Conservation (phyloP, 345 rosid species). For the Camelina neglecta region DNA sequence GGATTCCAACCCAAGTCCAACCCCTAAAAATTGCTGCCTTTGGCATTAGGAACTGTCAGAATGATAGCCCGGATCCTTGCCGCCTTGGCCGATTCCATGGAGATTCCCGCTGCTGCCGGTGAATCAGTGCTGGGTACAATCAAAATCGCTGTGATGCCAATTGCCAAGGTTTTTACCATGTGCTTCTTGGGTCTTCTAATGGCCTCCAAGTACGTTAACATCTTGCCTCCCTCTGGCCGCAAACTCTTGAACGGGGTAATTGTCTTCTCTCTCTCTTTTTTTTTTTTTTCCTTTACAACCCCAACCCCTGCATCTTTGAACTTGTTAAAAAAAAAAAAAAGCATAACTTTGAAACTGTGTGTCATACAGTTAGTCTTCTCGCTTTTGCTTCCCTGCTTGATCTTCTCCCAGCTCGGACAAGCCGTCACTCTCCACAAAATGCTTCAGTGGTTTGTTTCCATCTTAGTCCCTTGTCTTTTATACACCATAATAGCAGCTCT, state of each 20-base stretch:
- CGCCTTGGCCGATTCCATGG: conserved; percentile 48
- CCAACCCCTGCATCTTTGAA: too few relatives aligned
- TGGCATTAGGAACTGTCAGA: not conserved
- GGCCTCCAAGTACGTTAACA: conserved; percentile 95
- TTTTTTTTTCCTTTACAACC: too few relatives aligned
- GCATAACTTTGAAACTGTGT: not conserved
- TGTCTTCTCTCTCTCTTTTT: not conserved
- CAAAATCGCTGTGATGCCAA: conserved; percentile 90
- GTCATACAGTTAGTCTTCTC: conserved; percentile 84
- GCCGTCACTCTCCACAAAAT: conserved; percentile 83
- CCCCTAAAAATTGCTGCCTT: not conserved
- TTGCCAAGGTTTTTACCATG: conserved; percentile 94
- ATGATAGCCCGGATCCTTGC: conserved; percentile 53
- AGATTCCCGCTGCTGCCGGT: conserved; percentile 46
- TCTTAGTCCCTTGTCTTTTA: not conserved
- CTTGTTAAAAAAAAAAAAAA: not conserved
- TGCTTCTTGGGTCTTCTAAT: conserved; percentile 95
- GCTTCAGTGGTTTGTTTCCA: conserved; percentile 70
- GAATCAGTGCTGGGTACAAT: conserved; percentile 65
- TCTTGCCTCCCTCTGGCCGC: conserved; percentile 90
- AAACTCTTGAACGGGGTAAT: conserved; percentile 91
- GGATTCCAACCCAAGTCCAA: conserved; percentile 11
- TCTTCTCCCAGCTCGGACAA: conserved; percentile 98
- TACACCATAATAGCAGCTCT: not conserved
- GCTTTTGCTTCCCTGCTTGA: conserved; percentile 96